phyloP scores from a whole-genome alignment of 805 yeast genomes.

The Suhomyces vadensis region DNA sequence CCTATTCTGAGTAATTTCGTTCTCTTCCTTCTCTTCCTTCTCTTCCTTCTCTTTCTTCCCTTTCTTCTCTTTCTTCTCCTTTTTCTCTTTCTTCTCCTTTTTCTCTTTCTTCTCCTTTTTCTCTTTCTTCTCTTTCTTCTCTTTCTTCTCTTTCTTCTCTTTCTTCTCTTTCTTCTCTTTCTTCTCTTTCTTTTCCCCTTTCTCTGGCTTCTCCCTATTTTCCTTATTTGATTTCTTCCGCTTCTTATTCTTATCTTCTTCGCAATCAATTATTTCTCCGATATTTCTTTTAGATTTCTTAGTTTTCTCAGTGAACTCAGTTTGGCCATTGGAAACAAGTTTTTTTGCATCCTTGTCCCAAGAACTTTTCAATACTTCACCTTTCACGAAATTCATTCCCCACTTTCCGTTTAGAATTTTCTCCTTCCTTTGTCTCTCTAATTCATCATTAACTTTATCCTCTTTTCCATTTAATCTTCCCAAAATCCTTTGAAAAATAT shows the following conservation, averaged over 20 bases:
- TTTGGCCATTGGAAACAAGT: constrained; percentile 17
- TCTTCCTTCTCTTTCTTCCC: constrained; percentile 12
- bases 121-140: constrained; percentile 25
- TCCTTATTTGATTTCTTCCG: constrained; percentile 24
- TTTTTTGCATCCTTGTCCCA: constrained; percentile 63
- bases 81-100: constrained; percentile 30
- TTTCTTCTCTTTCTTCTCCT: constrained; percentile 19
- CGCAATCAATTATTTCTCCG: constrained; percentile 19
- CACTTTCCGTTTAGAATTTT: constrained; percentile 79
- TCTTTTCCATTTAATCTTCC: constrained; percentile 90
- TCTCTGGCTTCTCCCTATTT: constrained; percentile 28
- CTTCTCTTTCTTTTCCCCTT: constrained; percentile 19
- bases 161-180: constrained; percentile 15
- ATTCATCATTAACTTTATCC: constrained; percentile 59
- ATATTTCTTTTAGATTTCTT: constrained; percentile 20
- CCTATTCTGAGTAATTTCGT: constrained; percentile 8
- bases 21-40: constrained; percentile 11
- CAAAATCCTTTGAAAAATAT: constrained; percentile 85
- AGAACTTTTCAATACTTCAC: constrained; percentile 80
- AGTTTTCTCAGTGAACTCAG: constrained; percentile 23
- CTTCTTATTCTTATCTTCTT: constrained; percentile 19
- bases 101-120: constrained; percentile 29
- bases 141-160: constrained; percentile 12
- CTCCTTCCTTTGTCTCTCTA: constrained; percentile 67
- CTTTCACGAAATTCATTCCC: constrained; percentile 86